phyloP scores from a whole-genome alignment of 371 early-diverging fungal species.

The Actinomortierella wolfii region DNA sequence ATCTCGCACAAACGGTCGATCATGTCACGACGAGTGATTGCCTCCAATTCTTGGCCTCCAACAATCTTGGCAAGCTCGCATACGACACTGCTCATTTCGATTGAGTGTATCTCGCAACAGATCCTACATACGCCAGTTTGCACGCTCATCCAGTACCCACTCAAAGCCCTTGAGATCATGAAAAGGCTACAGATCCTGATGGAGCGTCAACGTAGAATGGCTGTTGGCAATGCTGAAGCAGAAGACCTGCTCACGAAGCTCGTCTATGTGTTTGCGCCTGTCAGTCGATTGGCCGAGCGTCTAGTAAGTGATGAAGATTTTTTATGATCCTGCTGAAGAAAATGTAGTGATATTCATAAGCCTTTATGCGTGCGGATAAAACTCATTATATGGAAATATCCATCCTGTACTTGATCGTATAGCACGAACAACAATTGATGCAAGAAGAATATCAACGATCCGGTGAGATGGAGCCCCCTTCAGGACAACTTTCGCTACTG shows the following conservation, averaged over 20 bases:
- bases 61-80: conserved; percentile 43
- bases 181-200: conserved; percentile 55
- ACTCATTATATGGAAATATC: too few relatives aligned
- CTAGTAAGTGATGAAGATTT: conserved; percentile 47
- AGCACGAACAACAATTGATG: conserved; percentile 40
- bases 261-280: conserved; percentile 63
- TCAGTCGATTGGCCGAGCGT: conserved; percentile 61
- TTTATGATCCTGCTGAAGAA: too few relatives aligned
- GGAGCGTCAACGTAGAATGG: conserved; percentile 54
- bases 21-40: conserved; percentile 38
- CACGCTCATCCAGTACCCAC: conserved; percentile 23
- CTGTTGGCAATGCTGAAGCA: conserved; percentile 57
- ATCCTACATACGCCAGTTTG: conserved; percentile 36
- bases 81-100: conserved; percentile 34
- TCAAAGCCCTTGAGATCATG: conserved; percentile 55
- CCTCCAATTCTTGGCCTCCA: conserved; percentile 46
- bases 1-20: conserved; percentile 38
- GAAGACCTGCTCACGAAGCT: conserved; percentile 60
- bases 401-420: neutral
- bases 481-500: conserved; percentile 20
- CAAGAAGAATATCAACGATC: conserved; percentile 21
- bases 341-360: too few relatives aligned
- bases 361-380: too few relatives aligned
- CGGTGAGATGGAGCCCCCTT: conserved; percentile 14
- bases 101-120: conserved; percentile 44